Evolutionary conservation across 2,329 filamentous ascomycete genomes (phyloP).

Genomic region (Neofusicoccum ribis): DNA sequence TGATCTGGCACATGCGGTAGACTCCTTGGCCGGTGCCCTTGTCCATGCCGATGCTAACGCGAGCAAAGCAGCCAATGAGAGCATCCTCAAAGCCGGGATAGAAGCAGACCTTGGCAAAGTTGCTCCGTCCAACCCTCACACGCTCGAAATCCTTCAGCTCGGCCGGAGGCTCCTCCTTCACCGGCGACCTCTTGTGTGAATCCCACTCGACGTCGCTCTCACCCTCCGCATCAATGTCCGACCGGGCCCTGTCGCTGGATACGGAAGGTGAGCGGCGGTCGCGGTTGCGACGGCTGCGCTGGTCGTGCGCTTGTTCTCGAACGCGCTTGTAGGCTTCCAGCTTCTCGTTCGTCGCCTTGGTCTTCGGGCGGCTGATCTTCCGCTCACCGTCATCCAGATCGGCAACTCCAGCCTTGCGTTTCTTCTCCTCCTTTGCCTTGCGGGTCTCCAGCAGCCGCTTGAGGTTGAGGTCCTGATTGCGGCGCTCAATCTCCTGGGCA

Average conservation of each 20-base stretch:
- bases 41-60: slow-evolving; percentile 80
- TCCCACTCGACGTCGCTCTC: slow-evolving; percentile 82
- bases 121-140: slow-evolving; percentile 77
- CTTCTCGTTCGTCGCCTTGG: slow-evolving; percentile 63
- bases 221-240: slow-evolving; percentile 64
- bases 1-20: slow-evolving; percentile 88
- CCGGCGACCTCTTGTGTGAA: slow-evolving; percentile 47
- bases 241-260: slow-evolving; percentile 47
- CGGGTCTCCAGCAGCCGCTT: slow-evolving; percentile 58
- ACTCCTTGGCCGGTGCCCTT: slow-evolving; percentile 69
- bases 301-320: slow-evolving; percentile 61
- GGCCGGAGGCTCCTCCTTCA: slow-evolving; percentile 67
- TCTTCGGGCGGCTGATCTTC: slow-evolving; percentile 59
- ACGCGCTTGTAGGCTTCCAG: slow-evolving; percentile 71
- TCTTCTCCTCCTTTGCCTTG: slow-evolving; percentile 65
- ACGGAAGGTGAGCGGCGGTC: slow-evolving; percentile 13
- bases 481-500: slow-evolving; percentile 76
- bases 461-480: slow-evolving; percentile 78
- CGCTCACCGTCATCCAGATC: slow-evolving; percentile 77
- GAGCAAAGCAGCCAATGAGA: slow-evolving; percentile 80
- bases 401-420: slow-evolving; percentile 75
- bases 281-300: slow-evolving; percentile 47
- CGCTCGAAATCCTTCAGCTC: slow-evolving; percentile 81
- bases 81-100: slow-evolving; percentile 84
- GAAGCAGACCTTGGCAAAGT: slow-evolving; percentile 90